phyloP scores from a whole-genome alignment of 129 eudicot species.

The Ambrosia trifida region DNA sequence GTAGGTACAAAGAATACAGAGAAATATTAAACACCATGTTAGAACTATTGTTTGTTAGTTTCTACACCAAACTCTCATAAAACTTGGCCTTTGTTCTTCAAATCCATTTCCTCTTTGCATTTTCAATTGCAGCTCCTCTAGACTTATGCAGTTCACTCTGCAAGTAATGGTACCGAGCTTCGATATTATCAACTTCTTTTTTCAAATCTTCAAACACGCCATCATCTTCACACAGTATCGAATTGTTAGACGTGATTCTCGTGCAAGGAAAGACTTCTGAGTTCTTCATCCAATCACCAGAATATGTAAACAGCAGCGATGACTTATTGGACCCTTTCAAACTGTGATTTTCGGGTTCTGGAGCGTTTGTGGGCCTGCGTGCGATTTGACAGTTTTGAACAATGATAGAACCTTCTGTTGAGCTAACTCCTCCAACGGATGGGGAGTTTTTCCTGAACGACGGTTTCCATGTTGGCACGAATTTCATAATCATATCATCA shows the following conservation, averaged over 20 bases:
- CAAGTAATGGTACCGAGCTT: slow-evolving; percentile 43
- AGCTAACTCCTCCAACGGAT: slow-evolving; percentile 16
- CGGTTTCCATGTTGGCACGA: slow-evolving; percentile 50
- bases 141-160: slow-evolving; percentile 45
- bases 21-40: not conserved
- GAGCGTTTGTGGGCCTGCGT: slow-evolving; percentile 10
- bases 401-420: slow-evolving; percentile 29
- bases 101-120: slow-evolving; percentile 56
- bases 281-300: slow-evolving; percentile 39
- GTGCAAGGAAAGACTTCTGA: slow-evolving; percentile 13
- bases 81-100: slow-evolving; percentile 23
- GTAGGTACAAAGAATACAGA: not conserved
- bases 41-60: slow-evolving; percentile 6
- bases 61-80: slow-evolving; percentile 24
- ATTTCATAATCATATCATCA: slow-evolving; percentile 44
- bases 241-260: slow-evolving; percentile 32
- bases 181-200: slow-evolving; percentile 58
- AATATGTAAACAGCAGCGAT: not conserved
- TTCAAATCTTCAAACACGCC: slow-evolving; percentile 16
- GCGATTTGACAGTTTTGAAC: slow-evolving; percentile 23
- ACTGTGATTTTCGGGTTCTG: not conserved
- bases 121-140: slow-evolving; percentile 56
- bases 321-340: slow-evolving; percentile 19
- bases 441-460: slow-evolving; percentile 25
- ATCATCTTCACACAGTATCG: slow-evolving; percentile 14